A percentile compares a stretch with the other conserved stretches of the same genome.
These are phyloP conservation scores for Thermomyces lanuginosus DNA, from an alignment of 2,329 filamentous ascomycete species.

Conservation along the genomic window DNA sequence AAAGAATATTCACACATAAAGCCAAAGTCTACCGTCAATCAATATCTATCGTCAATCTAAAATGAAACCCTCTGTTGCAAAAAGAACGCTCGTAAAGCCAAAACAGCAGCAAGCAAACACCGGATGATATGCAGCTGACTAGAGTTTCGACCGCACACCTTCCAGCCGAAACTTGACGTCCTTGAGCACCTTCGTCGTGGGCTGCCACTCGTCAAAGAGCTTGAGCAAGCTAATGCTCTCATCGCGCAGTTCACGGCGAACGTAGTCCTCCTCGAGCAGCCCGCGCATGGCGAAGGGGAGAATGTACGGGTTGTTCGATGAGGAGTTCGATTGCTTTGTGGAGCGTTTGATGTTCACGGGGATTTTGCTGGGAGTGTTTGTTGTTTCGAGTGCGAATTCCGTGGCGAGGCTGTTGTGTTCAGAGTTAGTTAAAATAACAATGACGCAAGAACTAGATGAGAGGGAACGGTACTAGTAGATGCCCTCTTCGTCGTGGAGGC, in stretches of 20 bases:
- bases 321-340: conserved; percentile 29
- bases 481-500: conserved; percentile 74
- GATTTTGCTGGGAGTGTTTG: conserved; percentile 30
- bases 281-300: conserved; percentile 93
- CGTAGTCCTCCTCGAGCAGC: conserved; percentile 76
- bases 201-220: conserved; percentile 90
- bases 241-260: conserved; percentile 58
- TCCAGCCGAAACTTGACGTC: conserved; percentile 93
- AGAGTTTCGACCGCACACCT: conserved; percentile 72
- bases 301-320: conserved; percentile 61
- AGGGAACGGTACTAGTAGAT: conserved; percentile 52
- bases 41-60: too few species aligned
- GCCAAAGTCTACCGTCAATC: too few species aligned
- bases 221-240: conserved; percentile 67
- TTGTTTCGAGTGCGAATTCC: conserved; percentile 57
- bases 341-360: conserved; percentile 37
- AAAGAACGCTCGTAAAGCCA: too few species aligned
- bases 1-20: too few species aligned
- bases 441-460: background rate
- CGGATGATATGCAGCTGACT: conserved; percentile 4
- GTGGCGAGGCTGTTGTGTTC: conserved; percentile 43
- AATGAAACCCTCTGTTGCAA: too few species aligned
- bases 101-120: too few species aligned
- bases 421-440: background rate
- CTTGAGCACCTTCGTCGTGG: conserved; percentile 73